Evolutionary conservation across 2,329 filamentous ascomycete genomes (phyloP).

Genomic region (Xylaria hypoxylon): DNA sequence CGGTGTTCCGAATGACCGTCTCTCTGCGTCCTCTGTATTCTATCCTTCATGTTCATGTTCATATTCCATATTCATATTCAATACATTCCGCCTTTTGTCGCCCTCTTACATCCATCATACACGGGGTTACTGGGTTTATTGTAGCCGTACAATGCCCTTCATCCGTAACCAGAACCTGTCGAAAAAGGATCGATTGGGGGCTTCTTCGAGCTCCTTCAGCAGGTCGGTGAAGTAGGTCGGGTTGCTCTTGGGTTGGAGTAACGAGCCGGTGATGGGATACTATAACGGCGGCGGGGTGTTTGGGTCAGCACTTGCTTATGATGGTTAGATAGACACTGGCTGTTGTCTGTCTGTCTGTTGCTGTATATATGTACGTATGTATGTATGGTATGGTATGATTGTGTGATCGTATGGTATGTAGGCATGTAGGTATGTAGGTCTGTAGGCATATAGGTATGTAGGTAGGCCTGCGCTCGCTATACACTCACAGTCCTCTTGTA

Average conservation of each 20-base stretch:
- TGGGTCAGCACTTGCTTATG: constrained; percentile 14
- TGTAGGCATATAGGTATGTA: too few species aligned
- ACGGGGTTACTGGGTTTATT: constrained; percentile 51
- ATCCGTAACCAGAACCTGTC: constrained; percentile 65
- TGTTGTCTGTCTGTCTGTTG: not conserved
- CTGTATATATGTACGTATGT: too few species aligned
- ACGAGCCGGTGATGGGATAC: constrained; percentile 62
- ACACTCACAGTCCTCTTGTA: constrained; percentile 65
- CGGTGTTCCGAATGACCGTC: not conserved
- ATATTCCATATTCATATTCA: not conserved
- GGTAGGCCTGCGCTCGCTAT: not conserved
- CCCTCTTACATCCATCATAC: constrained; percentile 29
- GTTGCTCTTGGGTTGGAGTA: constrained; percentile 70
- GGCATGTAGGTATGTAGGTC: too few species aligned
- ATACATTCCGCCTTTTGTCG: not conserved
- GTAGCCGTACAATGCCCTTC: constrained; percentile 69
- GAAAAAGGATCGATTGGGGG: constrained; percentile 67
- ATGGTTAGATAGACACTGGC: not conserved
- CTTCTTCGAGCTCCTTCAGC: constrained; percentile 71
- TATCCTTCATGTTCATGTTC: too few species aligned
- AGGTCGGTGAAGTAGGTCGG: constrained; percentile 73
- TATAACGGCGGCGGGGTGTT: constrained; percentile 39
- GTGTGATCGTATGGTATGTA: too few species aligned
- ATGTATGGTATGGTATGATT: not conserved
- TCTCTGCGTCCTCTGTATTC: not conserved